Percentiles rank a stretch among this genome's conserved stretches.
These are phyloP conservation scores for Talaromyces wortmannii DNA, from an alignment of 495 filamentous ascomycete species.

Conservation along the genomic window DNA sequence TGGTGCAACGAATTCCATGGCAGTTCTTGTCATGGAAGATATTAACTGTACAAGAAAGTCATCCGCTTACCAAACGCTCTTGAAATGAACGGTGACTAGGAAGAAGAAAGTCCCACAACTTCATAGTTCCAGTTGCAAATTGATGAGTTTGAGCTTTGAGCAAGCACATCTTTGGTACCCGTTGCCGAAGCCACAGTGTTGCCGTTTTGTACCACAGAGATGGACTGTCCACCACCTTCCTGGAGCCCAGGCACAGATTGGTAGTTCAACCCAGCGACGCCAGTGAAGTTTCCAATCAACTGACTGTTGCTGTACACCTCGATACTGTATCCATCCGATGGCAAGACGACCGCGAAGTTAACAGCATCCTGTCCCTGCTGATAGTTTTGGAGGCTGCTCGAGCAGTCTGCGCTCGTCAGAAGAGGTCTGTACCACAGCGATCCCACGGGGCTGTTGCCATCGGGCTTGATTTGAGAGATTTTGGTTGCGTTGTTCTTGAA, in stretches of 20 bases:
- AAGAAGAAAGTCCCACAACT: constrained; percentile 1
- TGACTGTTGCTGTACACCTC: constrained; percentile 6
- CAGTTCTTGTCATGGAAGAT: too few relatives aligned
- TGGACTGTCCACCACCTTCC: constrained; percentile 2
- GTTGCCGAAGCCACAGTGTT: constrained; percentile 5
- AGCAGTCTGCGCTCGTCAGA: constrained; percentile 3
- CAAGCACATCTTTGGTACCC: constrained; percentile 6
- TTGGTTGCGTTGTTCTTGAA: constrained; percentile 20
- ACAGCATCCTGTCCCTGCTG: constrained; percentile 1
- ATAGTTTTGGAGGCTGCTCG: constrained; percentile 2
- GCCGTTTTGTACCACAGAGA: background rate
- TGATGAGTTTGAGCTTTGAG: background rate
- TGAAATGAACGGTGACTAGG: too few relatives aligned
- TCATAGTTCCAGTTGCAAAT: constrained; percentile 7
- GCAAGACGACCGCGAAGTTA: constrained; percentile 9
- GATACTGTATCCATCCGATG: constrained; percentile 4
- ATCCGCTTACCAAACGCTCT: too few relatives aligned
- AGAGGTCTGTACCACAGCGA: constrained; percentile 13
- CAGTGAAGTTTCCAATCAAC: background rate
- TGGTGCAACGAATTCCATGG: too few relatives aligned
- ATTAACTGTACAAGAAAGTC: too few relatives aligned
- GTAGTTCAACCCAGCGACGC: constrained; percentile 7
- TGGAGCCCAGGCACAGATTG: background rate
- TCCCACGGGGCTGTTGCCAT: background rate
- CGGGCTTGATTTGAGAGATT: background rate